Evolutionary conservation across 768 basidiomycete genomes (phyloP), one percentile per base, ranked within the genome.

Genomic region (Piloderma croceum): DNA sequence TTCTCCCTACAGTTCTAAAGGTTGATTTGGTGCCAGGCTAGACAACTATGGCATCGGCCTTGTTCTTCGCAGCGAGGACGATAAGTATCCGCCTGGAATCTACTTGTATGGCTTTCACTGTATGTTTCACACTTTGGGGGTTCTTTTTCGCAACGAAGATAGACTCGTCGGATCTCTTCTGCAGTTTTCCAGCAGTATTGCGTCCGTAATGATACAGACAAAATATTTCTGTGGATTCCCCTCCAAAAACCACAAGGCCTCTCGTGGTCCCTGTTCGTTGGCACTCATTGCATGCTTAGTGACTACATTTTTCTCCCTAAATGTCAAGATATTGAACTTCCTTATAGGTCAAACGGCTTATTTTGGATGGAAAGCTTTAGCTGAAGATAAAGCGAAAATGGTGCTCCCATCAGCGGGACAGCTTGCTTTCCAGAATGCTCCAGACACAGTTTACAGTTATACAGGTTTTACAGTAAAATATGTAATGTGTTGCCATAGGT

Each of bases 31-130:
- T n/a, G n/a, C n/a, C 19, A 51, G 51, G 15, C 27, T 53, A 5
- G 21, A 36, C 19, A 45, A 41, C 15, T 41, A 38, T 31, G 52
- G 51, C 7, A 37, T 54, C 17, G 52, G 50, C 3, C 17, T 44
- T 18, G 46, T 54, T 24, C 25, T 54, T 9, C 36, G 49, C 11
- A 48, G 49, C 9, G 40, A 50, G 19, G 31, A 45, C 34, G 15
- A 29, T 9, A 15, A 29, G 10, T 29, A 29, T 15, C 9, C 9
- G 9, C 10, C 15, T 29, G 27, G 27, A 9, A 15, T 9, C 27
- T 29, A 29, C 27, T 9, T 29, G 9, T 29, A 29, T 29, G 27
- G 27, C 27, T 29, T 29, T 29, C 10, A 9, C 9, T 29, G 27
- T 29, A 15, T 15, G 27, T 29, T 15, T 9, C 9, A 29, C n/a